phyloP scores from a whole-genome alignment of 2,329 filamentous ascomycete species.

The Ambrosiella beaveri region DNA sequence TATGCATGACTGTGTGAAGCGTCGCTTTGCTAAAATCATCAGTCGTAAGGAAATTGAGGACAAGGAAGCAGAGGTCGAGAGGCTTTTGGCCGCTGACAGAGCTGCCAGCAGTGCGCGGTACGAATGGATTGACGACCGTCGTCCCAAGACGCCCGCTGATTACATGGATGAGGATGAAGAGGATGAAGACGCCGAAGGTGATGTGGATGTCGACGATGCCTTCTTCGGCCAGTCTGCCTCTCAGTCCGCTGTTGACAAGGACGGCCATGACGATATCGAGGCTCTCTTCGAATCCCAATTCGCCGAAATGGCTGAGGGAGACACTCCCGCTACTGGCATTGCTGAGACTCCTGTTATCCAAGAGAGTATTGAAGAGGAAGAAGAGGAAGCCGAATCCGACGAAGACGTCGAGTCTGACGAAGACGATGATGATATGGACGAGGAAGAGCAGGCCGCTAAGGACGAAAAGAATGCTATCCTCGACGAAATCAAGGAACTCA shows the following conservation, averaged over 20 bases:
- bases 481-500: slow-evolving; percentile 35
- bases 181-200: slow-evolving; percentile 28
- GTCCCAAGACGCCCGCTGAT: slow-evolving; percentile 15
- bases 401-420: slow-evolving; percentile 35
- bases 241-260: slow-evolving; percentile 35
- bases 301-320: slow-evolving; percentile 26
- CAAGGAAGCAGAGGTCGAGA: slow-evolving; percentile 63
- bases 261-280: slow-evolving; percentile 38
- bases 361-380: slow-evolving; percentile 29
- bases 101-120: slow-evolving; percentile 41
- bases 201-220: slow-evolving; percentile 27
- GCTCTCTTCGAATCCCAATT: slow-evolving; percentile 38
- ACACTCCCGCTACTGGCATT: slow-evolving; percentile 28
- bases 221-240: slow-evolving; percentile 35
- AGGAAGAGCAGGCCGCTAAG: slow-evolving; percentile 31
- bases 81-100: slow-evolving; percentile 53
- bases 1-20: slow-evolving; percentile 68
- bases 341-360: slow-evolving; percentile 29
- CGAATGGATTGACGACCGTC: slow-evolving; percentile 44
- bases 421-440: slow-evolving; percentile 36
- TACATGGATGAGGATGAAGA: slow-evolving; percentile 22
- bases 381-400: slow-evolving; percentile 28
- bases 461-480: slow-evolving; percentile 37
- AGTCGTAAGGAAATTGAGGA: slow-evolving; percentile 72
- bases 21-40: slow-evolving; percentile 67